Evolutionary conservation across 1,284 basidiomycete species (phyloP).

Genomic region (Cutaneotrichosporon sp.): DNA sequence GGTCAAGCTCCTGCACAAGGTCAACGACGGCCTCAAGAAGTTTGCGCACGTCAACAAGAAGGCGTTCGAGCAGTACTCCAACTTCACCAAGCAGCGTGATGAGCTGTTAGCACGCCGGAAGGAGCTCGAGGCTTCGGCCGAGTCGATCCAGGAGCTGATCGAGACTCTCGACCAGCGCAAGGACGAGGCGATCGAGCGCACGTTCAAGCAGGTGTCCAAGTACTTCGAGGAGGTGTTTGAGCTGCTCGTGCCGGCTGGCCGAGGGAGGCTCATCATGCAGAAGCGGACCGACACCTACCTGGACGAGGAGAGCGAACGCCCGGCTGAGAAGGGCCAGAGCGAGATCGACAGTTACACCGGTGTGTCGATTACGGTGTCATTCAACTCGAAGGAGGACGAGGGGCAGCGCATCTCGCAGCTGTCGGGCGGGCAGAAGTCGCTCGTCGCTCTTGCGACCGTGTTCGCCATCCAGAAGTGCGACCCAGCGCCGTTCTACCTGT

Average conservation of each 20-base stretch:
- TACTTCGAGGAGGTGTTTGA: slow-evolving; percentile 98
- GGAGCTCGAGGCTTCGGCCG: slow-evolving; percentile 84
- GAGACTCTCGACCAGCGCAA: slow-evolving; percentile 93
- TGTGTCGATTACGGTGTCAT: slow-evolving; percentile 96
- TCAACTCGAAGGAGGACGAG: slow-evolving; percentile 97
- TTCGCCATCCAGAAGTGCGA: slow-evolving; percentile 99
- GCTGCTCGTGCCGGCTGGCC: slow-evolving; percentile 91
- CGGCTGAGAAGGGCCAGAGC: slow-evolving; percentile 64
- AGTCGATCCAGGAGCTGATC: slow-evolving; percentile 92
- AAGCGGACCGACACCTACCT: slow-evolving; percentile 68
- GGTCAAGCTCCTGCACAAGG: slow-evolving; percentile 82
- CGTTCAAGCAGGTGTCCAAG: slow-evolving; percentile 95
- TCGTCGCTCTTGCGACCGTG: slow-evolving; percentile 96
- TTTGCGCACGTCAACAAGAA: slow-evolving; percentile 99
- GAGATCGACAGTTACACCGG: slow-evolving; percentile 94
- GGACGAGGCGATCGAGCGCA: slow-evolving; percentile 96
- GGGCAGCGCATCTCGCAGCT: slow-evolving; percentile 94
- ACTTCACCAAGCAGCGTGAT: slow-evolving; percentile 96
- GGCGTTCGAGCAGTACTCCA: slow-evolving; percentile 97
- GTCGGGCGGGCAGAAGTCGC: slow-evolving; percentile 95
- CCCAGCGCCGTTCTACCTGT: slow-evolving; percentile 99
- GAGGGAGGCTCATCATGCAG: slow-evolving; percentile 89
- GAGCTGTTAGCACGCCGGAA: slow-evolving; percentile 81
- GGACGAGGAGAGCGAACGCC: slow-evolving; percentile 52
- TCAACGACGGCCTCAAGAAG: slow-evolving; percentile 91